Conservation (phyloP, 2,329 filamentous ascomycete genomes). For the Sclerotinia sclerotiorum region DNA sequence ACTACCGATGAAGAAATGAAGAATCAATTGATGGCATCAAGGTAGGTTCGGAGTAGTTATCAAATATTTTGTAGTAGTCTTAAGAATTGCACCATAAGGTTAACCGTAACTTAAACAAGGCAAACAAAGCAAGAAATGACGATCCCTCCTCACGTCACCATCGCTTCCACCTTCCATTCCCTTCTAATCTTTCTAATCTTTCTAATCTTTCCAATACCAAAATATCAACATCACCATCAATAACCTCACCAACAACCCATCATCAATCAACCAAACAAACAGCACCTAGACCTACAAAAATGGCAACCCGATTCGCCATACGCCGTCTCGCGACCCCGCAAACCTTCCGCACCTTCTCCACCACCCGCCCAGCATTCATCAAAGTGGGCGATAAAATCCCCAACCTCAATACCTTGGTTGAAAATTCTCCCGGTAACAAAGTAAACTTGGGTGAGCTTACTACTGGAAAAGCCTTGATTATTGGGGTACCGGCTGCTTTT, state of each 20-base stretch:
- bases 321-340: slow-evolving; percentile 31
- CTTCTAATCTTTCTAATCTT: not conserved
- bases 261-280: slow-evolving; percentile 8
- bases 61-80: not conserved
- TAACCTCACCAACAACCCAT: not conserved
- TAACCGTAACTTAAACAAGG: not conserved
- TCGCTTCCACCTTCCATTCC: slow-evolving; percentile 19
- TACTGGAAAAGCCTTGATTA: slow-evolving; percentile 72
- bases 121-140: slow-evolving; percentile 12
- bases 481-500: slow-evolving; percentile 83
- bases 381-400: slow-evolving; percentile 79
- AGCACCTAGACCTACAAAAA: slow-evolving; percentile 21
- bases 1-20: not conserved
- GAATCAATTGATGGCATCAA: not conserved
- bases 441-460: slow-evolving; percentile 79
- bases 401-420: slow-evolving; percentile 71
- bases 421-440: slow-evolving; percentile 88
- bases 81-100: not conserved
- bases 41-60: not conserved
- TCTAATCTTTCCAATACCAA: not conserved
- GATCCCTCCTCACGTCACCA: not conserved
- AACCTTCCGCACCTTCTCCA: slow-evolving; percentile 55
- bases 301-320: slow-evolving; percentile 33
- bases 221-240: not conserved
- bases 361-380: slow-evolving; percentile 62